Conservation (phyloP, 2,329 filamentous ascomycete species). For the Penicillium sclerotigenum region DNA sequence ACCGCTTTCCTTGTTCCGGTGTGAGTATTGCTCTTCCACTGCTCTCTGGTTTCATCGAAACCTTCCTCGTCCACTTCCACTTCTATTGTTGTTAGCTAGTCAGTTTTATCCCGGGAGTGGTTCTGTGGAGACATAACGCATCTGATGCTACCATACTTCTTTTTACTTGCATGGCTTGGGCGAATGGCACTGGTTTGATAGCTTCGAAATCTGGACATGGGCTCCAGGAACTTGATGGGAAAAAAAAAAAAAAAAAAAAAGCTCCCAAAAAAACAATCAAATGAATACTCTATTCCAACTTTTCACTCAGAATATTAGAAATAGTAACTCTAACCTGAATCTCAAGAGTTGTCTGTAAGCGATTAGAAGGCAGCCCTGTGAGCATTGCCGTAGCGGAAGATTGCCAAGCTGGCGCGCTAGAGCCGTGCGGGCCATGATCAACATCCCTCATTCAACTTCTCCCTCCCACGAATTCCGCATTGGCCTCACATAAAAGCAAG, state of each 20-base stretch:
- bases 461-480: conserved; percentile 15
- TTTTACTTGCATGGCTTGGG: conserved; percentile 34
- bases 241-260: neutral
- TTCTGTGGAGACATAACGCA: conserved; percentile 10
- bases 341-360: no score
- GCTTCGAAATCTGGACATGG: conserved; percentile 18
- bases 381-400: conserved; percentile 10
- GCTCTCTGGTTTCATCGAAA: neutral
- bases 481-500: conserved; percentile 11
- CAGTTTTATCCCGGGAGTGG: conserved; percentile 6
- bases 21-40: conserved; percentile 5
- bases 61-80: neutral
- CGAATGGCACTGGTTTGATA: conserved; percentile 28
- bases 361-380: neutral
- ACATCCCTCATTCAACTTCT: conserved; percentile 6
- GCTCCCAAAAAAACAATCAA: neutral
- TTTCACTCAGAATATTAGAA: neutral
- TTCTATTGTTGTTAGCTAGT: conserved; percentile 2
- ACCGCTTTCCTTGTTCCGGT: conserved; percentile 47
- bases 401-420: conserved; percentile 16
- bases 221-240: neutral
- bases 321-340: no score
- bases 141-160: conserved; percentile 6
- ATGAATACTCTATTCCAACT: neutral
- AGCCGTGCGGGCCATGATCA: conserved; percentile 14